Evolutionary conservation across 2,329 filamentous ascomycete species (phyloP), one percentile per base, ranked within the genome.

Genomic region (Fusarium robinianum): DNA sequence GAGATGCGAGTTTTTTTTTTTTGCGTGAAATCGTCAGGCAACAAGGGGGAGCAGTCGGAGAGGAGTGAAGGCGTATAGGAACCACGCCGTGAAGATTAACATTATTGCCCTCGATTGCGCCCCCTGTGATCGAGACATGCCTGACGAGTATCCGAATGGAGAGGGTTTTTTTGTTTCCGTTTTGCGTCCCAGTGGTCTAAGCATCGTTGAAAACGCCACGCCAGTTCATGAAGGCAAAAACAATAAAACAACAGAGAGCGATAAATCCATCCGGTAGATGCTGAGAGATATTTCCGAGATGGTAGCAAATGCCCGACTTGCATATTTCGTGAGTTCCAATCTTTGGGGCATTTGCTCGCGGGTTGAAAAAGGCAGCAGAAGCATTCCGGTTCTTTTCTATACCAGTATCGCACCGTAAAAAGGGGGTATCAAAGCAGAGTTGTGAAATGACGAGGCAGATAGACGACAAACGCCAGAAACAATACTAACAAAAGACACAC

Each of bases 351-450:
- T 43, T 58, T 54, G 53, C 49, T 50, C 15, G 46, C 49, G 53
- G 53, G 51, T 57, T 30, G 30, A 25, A 50, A 44, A 53, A 56
- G 49, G 49, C 46, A 55, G 31, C 38, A 50, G n/a, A 52, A 58
- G 42, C 33, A 46, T 47, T 53, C 31, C 49, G 40, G 24, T 58
- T 39, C 55, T 48, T 57, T 46, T 39, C 48, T 49, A 37, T 27
- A 49, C 35, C 15, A 52, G 46, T 46, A 36, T 29, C 26, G 41
- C 19, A 22, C 39, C 48, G 46, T 47, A 51, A 43, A 31, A 25
- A 34, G 39, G 38, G 49, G 57, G 53, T 61, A 62, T 60, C 51
- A 61, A 58, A 53, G 55, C 45, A 53, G 51, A 60, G 46, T 52
- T 45, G 49, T 38, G 42, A 43, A 50, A 53, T 37, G 54, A 53